Base-by-base conservation (phyloP, 495 filamentous ascomycete species). In the Chaetomium tenue region DNA sequence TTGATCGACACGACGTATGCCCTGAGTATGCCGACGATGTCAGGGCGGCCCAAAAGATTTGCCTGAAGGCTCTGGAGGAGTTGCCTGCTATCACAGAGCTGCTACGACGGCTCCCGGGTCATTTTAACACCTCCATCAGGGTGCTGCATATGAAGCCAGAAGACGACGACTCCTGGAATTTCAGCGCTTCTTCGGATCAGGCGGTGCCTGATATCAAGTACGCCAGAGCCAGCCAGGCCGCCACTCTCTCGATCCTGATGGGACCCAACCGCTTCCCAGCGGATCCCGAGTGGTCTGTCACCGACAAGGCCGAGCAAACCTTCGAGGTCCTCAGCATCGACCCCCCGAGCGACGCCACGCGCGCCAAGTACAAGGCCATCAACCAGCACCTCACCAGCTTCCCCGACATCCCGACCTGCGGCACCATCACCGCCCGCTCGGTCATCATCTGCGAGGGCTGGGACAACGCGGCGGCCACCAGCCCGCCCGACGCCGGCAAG, bases 1-100 rank as follows among this genome's bases (percentile, higher is more conserved):
- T 97, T 11, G 79, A 92, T 15, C 83, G 83, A 61, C 93, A 97
- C 69, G 81, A 89, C 42, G 94, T 96, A 16, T 95, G 91, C 66
- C 89, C 89, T 4, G 94, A 98, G 67, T 88, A 92, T 72, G 77
- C 69, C 0, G 78, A 81, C 0, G 83, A 90, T 65, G 81, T 98
- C 57, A 73, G 84, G 30, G 80, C 79, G 3, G 93, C 92, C 2
- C 80, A 88, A 25, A 72, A 68, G 3, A 72, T 92, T 47, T 97
- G 92, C 68, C 83, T 89, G 28, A 68, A 80, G 26, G 91, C 90
- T 15, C 79, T 85, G 11, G 76, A 79, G 22, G 91, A 98, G 72
- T 73, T 92, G 13, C 82, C 83, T 67, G 77, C 83, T 51, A 82
- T 85, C 44, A 68, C 77, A 20, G 71, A 83, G 15, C 71, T 87